Evolutionary conservation across 345 rosid species (phyloP), one percentile per base, ranked within the genome.

Genomic region (Citrus reticulata): DNA sequence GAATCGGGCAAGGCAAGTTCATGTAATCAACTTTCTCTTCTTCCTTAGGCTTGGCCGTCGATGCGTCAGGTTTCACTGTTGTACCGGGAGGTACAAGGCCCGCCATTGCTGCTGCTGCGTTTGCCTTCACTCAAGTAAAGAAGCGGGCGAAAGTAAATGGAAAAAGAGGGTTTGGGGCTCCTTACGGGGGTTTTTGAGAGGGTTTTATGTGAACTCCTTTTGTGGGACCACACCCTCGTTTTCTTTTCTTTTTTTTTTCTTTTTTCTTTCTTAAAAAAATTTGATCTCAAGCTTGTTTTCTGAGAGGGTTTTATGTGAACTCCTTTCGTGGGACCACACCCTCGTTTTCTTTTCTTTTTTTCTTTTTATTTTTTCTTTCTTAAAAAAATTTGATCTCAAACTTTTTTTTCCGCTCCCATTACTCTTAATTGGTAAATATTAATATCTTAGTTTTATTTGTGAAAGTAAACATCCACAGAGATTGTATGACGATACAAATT

Each of bases 1-100:
- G 94, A 83, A 93, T 84, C 72, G 98, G 98, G 80, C 97, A 93
- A 65, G 97, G 97, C 60, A 95, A 93, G 74, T 91, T 87, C 72
- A 84, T 71, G 90, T 90, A 95, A 78, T 95, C 94, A 9, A 86
- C 89, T 81, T 87, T 92, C 83, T 88, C 92, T 32, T 77, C 88
- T 60, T 32, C 82, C 79, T 86, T 83, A 65, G 66, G 77, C 25
- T 25, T 76, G 19, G 78, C 32, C 2, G 73, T 30, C 9, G 85
- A 29, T 14, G 74, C 81, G 39, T 86, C 92, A 27, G 75, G 67
- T 66, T 74, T 80, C 27, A 84, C 54, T 27, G 87, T 13, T 49
- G 69, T 39, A 42, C 79, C 80, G 0, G 93, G 87, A 77, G 92
- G 87, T 79, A 78, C 78, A 17, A 86, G 59, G 70, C 86, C 92